Evolutionary conservation across 2,329 filamentous ascomycete genomes (phyloP), one percentile per base, ranked within the genome.

Genomic region (Neofusicoccum umdonicola): DNA sequence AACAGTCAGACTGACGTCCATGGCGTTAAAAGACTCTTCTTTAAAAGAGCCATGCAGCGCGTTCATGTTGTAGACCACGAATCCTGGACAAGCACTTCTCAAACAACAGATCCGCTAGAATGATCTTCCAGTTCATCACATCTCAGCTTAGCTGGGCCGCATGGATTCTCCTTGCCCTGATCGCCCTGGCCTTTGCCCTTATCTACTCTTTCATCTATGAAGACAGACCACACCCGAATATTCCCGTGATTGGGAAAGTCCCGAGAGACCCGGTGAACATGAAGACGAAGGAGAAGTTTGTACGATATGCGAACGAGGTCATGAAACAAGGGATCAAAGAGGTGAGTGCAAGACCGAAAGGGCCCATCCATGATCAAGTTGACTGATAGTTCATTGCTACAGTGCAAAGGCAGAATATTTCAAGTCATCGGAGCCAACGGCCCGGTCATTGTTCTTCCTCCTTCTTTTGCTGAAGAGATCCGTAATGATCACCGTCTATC

Each of bases 391-490:
- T 15, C 15, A 12, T 27, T 12, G n/a, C 5, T 9, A 15, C 56
- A 60, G 56, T 45, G 34, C 56, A 34, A 45, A 13, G 31, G 11
- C 31, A 22, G 7, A 4, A 13, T 35, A 41, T 60, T 60, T n/a
- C 56, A 60, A 47, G 42, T 60, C 41, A 60, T 45, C 42, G 56
- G 56, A 17, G 56, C 56, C n/a, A 60, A 60, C n/a, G 56, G 56
- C 22, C 56, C 56, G 4, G 7, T 60, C 13, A 47, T 60, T 8
- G 47, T 60, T 27, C 31, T 60, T 6, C 56, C 56, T 0, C 15
- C 42, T 15, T 9, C 11, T n/a, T 60, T 60, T n/a, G 56, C 56
- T 9, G 42, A 60, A 12, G 56, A 60, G 9, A 60, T 60, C 31
- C 56, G 56, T 0, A 45, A 60, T 17, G 56, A 60, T 27, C 27